Evolutionary conservation across 257 asterid genomes (phyloP), one percentile per base, ranked within the genome.

Genomic region (Coffea eugenioides): DNA sequence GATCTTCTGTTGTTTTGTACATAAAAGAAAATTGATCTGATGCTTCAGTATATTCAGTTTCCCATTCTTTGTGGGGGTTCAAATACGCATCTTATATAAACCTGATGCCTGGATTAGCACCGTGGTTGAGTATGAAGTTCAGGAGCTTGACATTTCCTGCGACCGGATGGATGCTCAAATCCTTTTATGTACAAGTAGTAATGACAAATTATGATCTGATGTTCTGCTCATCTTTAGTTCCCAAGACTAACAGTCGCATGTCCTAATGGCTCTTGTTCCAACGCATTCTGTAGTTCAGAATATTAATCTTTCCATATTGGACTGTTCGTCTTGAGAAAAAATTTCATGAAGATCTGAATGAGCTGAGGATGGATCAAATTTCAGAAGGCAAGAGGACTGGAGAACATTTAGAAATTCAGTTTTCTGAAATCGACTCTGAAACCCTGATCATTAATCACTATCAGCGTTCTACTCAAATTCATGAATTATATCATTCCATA

Each of bases 141-240:
- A 12, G 69, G 78, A 59, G 23, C 14, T 59, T 57, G 70, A 75
- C 31, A 59, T 75, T 39, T 68, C 69, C 79, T 75, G n/a, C 79
- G 25, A 27, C 41, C 57, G 21, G 79, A 75, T 75, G 79, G 70
- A 39, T 75, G 43, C 70, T 75, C 41, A 11, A 56, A 54, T 34
- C 79, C 56, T 73, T 31, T 54, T 74, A 12, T 23, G 43, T 49
- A 10, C 39, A 43, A 75, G 59, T 75, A 41, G 20, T 48, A 11
- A 57, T 36, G 56, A 34, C 16, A 36, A 39, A 75, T 75, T 59
- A n/a, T n/a, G 36, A 49, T 16, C 65, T 75, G n/a, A 75, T 57
- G 49, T 49, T 46, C 39, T 59, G 18, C 51, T 59, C 36, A 59
- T 41, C n/a, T 12, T 57, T 74, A 49, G 54, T 49, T 74, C 78